Percentiles rank a stretch among this genome's conserved stretches.
phyloP scores from a whole-genome alignment of 108 stramenopile genomes.

The Nitzschia sp. region DNA sequence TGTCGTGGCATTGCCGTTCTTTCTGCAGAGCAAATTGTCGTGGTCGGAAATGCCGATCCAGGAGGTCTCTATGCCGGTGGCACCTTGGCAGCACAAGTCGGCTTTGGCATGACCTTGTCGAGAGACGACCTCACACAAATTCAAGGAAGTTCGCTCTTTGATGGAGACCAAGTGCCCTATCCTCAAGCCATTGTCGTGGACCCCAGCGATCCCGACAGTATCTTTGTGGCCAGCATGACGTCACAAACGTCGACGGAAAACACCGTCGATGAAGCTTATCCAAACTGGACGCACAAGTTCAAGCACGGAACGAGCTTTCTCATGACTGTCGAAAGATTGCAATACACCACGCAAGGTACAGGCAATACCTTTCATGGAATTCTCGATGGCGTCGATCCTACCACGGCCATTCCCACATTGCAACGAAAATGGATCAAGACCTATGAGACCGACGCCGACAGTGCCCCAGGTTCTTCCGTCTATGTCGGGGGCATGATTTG shows the following conservation, averaged over 20 bases:
- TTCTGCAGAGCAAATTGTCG: not conserved
- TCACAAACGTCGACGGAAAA: not conserved
- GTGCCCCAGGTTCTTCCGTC: not conserved
- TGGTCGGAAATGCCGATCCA: constrained; percentile 26
- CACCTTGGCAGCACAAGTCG: not conserved
- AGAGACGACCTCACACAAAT: constrained; percentile 1
- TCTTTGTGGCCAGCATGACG: not conserved
- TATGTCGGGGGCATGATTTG: constrained; percentile 24
- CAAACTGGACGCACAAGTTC: constrained; percentile 22
- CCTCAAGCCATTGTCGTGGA: constrained; percentile 12
- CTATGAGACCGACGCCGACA: constrained; percentile 11
- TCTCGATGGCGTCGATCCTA: not conserved
- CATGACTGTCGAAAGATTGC: constrained; percentile 20
- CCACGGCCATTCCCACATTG: not conserved
- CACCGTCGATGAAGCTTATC: not conserved
- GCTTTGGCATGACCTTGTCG: constrained; percentile 17
- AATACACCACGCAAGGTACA: not conserved
- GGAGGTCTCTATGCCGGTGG: constrained; percentile 5
- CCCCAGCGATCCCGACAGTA: not conserved
- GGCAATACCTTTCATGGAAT: constrained; percentile 18
- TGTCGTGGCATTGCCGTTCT: constrained; percentile 13
- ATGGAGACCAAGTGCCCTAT: constrained; percentile 2
- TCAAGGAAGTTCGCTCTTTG: not conserved
- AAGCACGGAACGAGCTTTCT: constrained; percentile 23
- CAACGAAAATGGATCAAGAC: constrained; percentile 5